These are phyloP conservation scores for Leishmania amazonensis DNA, from an alignment of 208 protist genomes.

Conservation along the genomic window DNA sequence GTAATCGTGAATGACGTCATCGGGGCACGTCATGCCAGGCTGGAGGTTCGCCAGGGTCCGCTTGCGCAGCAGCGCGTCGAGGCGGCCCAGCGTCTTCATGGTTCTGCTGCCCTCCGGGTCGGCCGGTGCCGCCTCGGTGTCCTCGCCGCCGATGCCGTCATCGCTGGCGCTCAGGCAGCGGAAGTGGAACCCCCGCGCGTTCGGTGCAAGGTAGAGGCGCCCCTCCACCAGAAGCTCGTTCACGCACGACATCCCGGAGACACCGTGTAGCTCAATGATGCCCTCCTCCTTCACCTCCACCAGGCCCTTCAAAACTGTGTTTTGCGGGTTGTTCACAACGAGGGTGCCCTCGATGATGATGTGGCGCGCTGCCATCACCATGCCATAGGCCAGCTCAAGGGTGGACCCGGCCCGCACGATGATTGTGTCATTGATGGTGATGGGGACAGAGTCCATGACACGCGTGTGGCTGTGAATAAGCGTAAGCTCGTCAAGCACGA, in stretches of 20 bases:
- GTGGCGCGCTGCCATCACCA: slow-evolving; percentile 15
- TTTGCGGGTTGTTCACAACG: slow-evolving; percentile 22
- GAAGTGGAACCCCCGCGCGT: not conserved
- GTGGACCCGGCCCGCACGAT: slow-evolving; percentile 19
- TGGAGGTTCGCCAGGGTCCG: slow-evolving; percentile 40
- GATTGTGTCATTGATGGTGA: slow-evolving; percentile 18
- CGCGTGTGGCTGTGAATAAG: slow-evolving; percentile 35
- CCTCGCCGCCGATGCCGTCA: not conserved
- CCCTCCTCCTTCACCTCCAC: slow-evolving; percentile 38
- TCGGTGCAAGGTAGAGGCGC: slow-evolving; percentile 14
- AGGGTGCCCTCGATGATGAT: slow-evolving; percentile 24
- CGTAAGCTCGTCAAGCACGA: slow-evolving; percentile 48
- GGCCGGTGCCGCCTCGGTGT: not conserved
- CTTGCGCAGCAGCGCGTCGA: slow-evolving; percentile 1
- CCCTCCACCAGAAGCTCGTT: slow-evolving; percentile 25
- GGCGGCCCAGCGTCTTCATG: not conserved
- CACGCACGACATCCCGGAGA: slow-evolving; percentile 14
- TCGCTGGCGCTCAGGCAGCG: slow-evolving; percentile 16
- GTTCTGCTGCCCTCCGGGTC: not conserved
- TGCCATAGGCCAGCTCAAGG: slow-evolving; percentile 14
- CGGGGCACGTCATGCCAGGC: slow-evolving; percentile 44
- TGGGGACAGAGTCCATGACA: slow-evolving; percentile 19
- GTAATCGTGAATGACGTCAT: slow-evolving; percentile 43
- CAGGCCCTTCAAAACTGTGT: slow-evolving; percentile 23
- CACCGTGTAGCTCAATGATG: slow-evolving; percentile 29